Base-by-base conservation (phyloP, 1,139 yeast genomes). In the Candida glucosophila region DNA sequence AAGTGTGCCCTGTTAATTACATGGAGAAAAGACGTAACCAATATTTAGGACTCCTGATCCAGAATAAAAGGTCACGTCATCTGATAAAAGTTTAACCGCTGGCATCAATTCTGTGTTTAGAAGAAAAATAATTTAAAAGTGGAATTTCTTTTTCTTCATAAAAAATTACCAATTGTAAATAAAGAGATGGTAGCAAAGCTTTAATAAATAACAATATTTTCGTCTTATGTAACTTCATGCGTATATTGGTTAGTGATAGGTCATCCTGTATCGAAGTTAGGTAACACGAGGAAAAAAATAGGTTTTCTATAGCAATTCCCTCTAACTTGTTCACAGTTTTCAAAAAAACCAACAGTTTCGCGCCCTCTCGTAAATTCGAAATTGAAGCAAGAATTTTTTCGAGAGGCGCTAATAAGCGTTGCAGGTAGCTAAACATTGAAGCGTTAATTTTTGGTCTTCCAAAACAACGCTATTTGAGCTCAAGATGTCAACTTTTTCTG, bases 391-490 rank as follows among this genome's bases (percentile, higher is more conserved):
- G 8, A n/a, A 16, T n/a, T 16, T n/a, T 16, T 16, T n/a, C n/a
- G n/a, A 8, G n/a, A 8, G n/a, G 9, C 8, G 18, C 8, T n/a
- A n/a, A n/a, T n/a, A n/a, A n/a, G n/a, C n/a, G n/a, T n/a, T n/a
- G n/a, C n/a, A n/a, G n/a, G n/a, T n/a, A n/a, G n/a, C n/a, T n/a
- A n/a, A n/a, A n/a, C n/a, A n/a, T n/a, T n/a, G n/a, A n/a, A n/a
- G n/a, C 8, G 18, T n/a, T 8, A 16, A n/a, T n/a, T 16, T 16
- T n/a, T 8, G 18, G 9, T 8, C 8, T 16, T 8, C 18, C n/a
- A n/a, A 8, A 16, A 16, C 8, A n/a, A 16, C 18, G 9, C 9
- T 17, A 18, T 23, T 16, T 23, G 22, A 18, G 21, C 15, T 18
- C 3, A 12, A 18, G 8, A 7, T 20, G 14, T 22, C 20, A 15